phyloP scores from a whole-genome alignment of 352 stramenopile species.

The Pythium phragmiticola region DNA sequence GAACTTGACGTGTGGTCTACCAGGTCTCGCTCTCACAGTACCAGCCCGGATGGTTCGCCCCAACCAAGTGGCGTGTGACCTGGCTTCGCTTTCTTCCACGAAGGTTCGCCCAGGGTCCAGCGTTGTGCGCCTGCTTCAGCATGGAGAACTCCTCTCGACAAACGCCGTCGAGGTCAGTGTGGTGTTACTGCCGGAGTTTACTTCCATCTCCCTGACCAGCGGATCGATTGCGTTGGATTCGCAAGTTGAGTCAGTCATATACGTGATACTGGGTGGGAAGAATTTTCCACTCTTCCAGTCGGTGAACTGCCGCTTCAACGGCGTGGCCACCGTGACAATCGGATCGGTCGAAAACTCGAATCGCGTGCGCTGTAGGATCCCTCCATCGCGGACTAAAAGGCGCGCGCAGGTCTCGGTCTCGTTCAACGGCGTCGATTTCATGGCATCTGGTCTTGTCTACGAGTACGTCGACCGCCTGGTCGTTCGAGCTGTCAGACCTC shows the following conservation, averaged over 20 bases:
- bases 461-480: conserved; percentile 38
- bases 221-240: conserved; percentile 1
- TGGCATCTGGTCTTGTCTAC: conserved; percentile 29
- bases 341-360: conserved; percentile 39
- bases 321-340: conserved; percentile 11
- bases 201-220: conserved; percentile 19
- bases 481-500: conserved; percentile 39
- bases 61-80: conserved; percentile 14
- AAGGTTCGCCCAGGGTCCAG: conserved; percentile 4
- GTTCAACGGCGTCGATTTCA: conserved; percentile 68
- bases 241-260: not conserved
- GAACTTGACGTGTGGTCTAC: conserved; percentile 14
- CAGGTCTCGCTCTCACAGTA: conserved; percentile 11
- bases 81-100: not conserved
- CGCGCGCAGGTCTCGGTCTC: conserved; percentile 41
- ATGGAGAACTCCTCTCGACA: conserved; percentile 13
- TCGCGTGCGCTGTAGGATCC: conserved; percentile 44
- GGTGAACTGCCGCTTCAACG: conserved; percentile 22
- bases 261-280: conserved; percentile 25
- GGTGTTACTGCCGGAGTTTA: conserved; percentile 22
- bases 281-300: conserved; percentile 50
- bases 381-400: conserved; percentile 24
- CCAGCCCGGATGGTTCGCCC: conserved; percentile 1
- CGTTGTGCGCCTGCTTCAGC: conserved; percentile 6
- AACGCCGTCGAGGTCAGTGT: conserved; percentile 9